Conservation (phyloP, 176 grass and related monocot species). For the Metroxylon sagu region DNA sequence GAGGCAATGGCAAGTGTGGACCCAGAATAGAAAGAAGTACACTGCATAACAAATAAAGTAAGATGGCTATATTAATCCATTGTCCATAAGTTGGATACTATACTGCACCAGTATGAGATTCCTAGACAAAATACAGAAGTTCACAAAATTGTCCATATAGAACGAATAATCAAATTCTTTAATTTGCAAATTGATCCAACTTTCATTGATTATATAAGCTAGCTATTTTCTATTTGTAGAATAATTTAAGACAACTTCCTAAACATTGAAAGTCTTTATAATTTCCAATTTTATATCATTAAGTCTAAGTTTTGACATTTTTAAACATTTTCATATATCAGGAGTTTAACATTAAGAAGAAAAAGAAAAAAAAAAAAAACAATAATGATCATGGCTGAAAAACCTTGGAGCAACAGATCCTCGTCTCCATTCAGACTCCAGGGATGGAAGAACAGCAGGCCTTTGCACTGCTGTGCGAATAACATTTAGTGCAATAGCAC, state of each 20-base stretch:
- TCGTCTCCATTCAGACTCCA: constrained; percentile 78
- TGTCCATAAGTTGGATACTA: neutral
- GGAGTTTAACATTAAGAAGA: neutral
- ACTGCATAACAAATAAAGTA: constrained; percentile 40
- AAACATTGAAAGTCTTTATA: too few species aligned
- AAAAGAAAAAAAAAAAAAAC: neutral
- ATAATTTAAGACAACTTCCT: too few species aligned
- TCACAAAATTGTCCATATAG: too few species aligned
- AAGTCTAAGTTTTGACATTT: too few species aligned
- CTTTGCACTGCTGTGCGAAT: constrained; percentile 62
- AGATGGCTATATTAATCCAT: neutral
- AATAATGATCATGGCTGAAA: constrained; percentile 9
- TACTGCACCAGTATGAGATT: too few species aligned
- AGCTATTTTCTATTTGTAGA: too few species aligned
- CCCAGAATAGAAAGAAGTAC: constrained; percentile 79
- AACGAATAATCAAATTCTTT: too few species aligned
- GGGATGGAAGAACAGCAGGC: constrained; percentile 68
- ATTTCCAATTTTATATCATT: too few species aligned
- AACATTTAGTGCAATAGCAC: constrained; percentile 60
- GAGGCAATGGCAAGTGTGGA: constrained; percentile 69
- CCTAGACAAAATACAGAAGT: too few species aligned
- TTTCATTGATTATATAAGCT: too few species aligned
- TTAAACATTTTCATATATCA: too few species aligned
- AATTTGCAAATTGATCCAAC: too few species aligned
- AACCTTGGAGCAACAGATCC: constrained; percentile 72